phyloP scores from a whole-genome alignment of 2,329 filamentous ascomycete species.

The Xylaria sp. region DNA sequence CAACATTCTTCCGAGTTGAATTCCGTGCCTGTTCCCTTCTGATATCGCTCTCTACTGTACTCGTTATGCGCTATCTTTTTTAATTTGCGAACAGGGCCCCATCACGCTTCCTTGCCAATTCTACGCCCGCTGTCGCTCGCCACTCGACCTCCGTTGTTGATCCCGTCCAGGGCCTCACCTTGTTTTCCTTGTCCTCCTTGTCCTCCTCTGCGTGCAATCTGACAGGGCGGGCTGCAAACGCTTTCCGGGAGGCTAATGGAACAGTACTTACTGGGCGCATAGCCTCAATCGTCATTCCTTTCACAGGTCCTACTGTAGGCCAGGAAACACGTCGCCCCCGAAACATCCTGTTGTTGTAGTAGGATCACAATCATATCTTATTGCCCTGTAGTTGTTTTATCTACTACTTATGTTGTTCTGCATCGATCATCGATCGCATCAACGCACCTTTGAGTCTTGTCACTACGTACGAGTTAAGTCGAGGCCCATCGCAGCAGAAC shows the following conservation, averaged over 20 bases:
- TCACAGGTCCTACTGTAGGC: background rate
- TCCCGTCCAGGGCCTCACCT: background rate
- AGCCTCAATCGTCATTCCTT: constrained; percentile 21
- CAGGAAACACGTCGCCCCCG: constrained; percentile 4
- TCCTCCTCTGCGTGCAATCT: constrained; percentile 12
- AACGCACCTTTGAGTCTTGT: constrained; percentile 22
- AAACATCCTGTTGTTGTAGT: constrained; percentile 16
- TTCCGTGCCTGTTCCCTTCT: too few relatives aligned
- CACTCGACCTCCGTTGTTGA: constrained; percentile 4
- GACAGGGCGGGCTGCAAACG: constrained; percentile 16
- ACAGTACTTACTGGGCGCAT: constrained; percentile 15
- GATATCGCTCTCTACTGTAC: constrained; percentile 10
- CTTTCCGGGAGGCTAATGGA: constrained; percentile 15
- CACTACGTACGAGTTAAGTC: constrained; percentile 26
- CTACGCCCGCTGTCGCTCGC: background rate
- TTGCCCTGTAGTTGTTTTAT: constrained; percentile 31
- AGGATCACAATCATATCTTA: constrained; percentile 23
- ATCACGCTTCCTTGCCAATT: background rate
- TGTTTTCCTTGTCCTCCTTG: background rate
- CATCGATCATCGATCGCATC: background rate
- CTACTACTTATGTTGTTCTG: background rate
- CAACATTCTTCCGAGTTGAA: too few relatives aligned
- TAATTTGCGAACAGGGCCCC: background rate
- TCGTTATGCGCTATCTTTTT: background rate
- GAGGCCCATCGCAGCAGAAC: constrained; percentile 5